Conservation (phyloP, 768 basidiomycete species). For the Auriculariales sp. region DNA sequence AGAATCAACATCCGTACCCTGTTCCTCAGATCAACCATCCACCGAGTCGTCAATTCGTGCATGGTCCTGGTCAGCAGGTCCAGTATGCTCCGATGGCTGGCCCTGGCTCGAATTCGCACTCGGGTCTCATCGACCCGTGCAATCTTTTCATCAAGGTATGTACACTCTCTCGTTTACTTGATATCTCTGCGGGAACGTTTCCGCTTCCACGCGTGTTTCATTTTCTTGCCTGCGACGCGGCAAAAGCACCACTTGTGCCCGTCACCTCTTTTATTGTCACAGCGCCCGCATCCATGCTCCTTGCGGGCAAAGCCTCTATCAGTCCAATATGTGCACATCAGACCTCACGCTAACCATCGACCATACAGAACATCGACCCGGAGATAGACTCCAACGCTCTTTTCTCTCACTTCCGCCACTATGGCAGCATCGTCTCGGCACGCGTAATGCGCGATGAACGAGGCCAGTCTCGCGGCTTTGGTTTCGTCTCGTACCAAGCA, state of each 20-base stretch:
- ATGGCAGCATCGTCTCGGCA: conserved; percentile 83
- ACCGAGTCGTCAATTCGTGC: conserved; percentile 44
- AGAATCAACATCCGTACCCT: conserved; percentile 43
- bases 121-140: conserved; percentile 81
- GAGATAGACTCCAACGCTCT: conserved; percentile 75
- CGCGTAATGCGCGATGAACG: conserved; percentile 82
- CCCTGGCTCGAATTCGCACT: conserved; percentile 70
- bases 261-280: neutral
- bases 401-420: conserved; percentile 77
- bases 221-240: neutral
- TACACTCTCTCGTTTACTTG: conserved; percentile 1
- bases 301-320: too few species aligned
- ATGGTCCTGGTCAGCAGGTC: conserved; percentile 84
- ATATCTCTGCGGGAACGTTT: too few species aligned
- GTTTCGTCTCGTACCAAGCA: conserved; percentile 77
- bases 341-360: conserved; percentile 8
- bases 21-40: conserved; percentile 24
- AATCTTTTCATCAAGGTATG: conserved; percentile 77
- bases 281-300: neutral
- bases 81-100: conserved; percentile 62
- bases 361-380: conserved; percentile 62
- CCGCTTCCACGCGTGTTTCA: neutral
- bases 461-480: conserved; percentile 75
- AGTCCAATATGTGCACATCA: too few species aligned
- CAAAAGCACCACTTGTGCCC: too few species aligned